Evolutionary conservation across 805 yeast genomes (phyloP).

Genomic region (Candida nitratophila): DNA sequence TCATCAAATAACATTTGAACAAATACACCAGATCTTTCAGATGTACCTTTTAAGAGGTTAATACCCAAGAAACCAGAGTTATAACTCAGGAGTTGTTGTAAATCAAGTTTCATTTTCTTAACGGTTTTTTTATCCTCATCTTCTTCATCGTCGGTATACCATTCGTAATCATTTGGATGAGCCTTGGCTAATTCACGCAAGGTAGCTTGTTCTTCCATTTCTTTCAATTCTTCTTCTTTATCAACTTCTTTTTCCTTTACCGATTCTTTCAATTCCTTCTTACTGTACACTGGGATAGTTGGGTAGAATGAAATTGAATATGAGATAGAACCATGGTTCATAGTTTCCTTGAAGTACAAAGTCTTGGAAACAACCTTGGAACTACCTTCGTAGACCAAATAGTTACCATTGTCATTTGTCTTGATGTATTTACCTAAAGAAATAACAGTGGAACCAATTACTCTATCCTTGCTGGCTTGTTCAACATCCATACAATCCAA

Average conservation of each 20-base stretch:
- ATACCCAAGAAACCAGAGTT: conserved; percentile 60
- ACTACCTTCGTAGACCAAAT: conserved; percentile 44
- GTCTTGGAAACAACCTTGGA: conserved; percentile 32
- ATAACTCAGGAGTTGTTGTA: conserved; percentile 45
- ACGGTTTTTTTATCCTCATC: conserved; percentile 27
- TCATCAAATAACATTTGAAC: conserved; percentile 65
- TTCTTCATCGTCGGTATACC: conserved; percentile 44
- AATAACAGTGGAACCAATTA: conserved; percentile 52
- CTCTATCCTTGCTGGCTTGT: conserved; percentile 52
- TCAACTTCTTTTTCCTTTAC: conserved; percentile 30
- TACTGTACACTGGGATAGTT: conserved; percentile 52
- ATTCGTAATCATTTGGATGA: conserved; percentile 57
- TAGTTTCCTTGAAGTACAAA: conserved; percentile 26
- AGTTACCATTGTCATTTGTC: conserved; percentile 40
- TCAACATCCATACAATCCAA: conserved; percentile 65
- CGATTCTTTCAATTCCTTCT: conserved; percentile 44
- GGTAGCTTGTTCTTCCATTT: conserved; percentile 38
- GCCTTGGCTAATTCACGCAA: conserved; percentile 46
- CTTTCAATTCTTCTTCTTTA: conserved; percentile 32
- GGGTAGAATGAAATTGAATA: conserved; percentile 64
- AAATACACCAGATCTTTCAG: conserved; percentile 40
- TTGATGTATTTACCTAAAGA: conserved; percentile 42
- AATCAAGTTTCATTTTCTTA: conserved; percentile 37
- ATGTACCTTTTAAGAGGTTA: conserved; percentile 42
- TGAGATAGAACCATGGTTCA: conserved; percentile 43